These are phyloP conservation scores for Citrullus colocynthis DNA, from an alignment of 306 rosid species.

Conservation along the genomic window DNA sequence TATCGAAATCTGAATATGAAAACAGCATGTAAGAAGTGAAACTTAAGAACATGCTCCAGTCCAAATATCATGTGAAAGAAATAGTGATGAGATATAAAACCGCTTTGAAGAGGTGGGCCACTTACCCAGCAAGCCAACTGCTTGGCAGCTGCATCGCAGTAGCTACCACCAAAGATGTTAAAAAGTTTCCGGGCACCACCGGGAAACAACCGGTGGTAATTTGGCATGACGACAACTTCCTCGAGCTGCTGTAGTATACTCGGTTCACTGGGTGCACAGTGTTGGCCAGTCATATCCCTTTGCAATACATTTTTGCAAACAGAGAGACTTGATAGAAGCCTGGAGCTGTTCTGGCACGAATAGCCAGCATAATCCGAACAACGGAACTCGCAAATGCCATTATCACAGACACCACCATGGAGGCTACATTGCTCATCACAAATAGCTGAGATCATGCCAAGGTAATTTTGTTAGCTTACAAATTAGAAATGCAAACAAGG, in stretches of 20 bases:
- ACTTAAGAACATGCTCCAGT: neutral
- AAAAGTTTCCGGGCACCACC: constrained; percentile 89
- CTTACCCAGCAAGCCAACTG: constrained; percentile 95
- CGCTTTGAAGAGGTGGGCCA: neutral
- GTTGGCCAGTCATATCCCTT: constrained; percentile 71
- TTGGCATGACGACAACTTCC: constrained; percentile 93
- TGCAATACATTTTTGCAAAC: constrained; percentile 69
- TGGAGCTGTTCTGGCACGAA: constrained; percentile 90
- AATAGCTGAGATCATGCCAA: constrained; percentile 48
- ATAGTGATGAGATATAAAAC: neutral
- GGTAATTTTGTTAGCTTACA: neutral
- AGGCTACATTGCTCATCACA: constrained; percentile 99
- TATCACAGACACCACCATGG: constrained; percentile 96
- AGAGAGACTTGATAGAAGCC: constrained; percentile 62
- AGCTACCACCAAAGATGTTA: constrained; percentile 70
- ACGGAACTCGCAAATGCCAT: constrained; percentile 94
- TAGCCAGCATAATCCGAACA: constrained; percentile 97
- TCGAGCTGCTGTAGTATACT: constrained; percentile 90
- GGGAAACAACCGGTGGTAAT: constrained; percentile 84
- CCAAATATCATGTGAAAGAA: neutral
- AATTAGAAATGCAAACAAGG: neutral
- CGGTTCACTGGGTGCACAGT: constrained; percentile 92
- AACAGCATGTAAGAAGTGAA: neutral
- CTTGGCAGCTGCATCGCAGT: constrained; percentile 85
- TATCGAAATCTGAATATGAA: constrained; percentile 62